These are phyloP conservation scores for Cyclanthera cordifolia DNA, from an alignment of 306 rosid species.

Conservation along the genomic window DNA sequence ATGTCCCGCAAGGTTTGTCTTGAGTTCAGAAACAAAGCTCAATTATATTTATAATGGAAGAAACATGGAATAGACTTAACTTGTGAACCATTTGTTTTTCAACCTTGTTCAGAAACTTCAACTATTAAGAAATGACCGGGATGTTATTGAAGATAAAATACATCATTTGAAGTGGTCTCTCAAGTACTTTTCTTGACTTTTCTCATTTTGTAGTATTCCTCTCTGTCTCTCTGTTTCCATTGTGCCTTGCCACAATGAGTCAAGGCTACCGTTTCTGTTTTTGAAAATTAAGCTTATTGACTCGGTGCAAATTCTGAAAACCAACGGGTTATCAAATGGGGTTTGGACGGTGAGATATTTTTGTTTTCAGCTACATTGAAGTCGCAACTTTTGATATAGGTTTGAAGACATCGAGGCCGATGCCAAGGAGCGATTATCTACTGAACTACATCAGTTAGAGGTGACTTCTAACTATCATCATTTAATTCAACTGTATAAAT, in stretches of 20 bases:
- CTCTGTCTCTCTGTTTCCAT: background rate
- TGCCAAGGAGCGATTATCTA: slow-evolving; percentile 32
- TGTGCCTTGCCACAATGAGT: no score
- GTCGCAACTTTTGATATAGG: slow-evolving; percentile 25
- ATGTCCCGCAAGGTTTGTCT: background rate
- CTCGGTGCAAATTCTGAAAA: no score
- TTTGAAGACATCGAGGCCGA: slow-evolving; percentile 40
- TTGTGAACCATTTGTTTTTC: background rate
- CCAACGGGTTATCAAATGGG: no score
- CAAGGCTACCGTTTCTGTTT: no score
- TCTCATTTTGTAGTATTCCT: background rate
- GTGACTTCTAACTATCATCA: slow-evolving; percentile 29
- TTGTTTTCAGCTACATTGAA: slow-evolving; percentile 5
- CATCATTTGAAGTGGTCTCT: slow-evolving; percentile 76
- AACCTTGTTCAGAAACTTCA: slow-evolving; percentile 52
- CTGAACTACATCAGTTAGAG: slow-evolving; percentile 46
- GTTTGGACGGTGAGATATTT: background rate
- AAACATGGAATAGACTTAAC: background rate
- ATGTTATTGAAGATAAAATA: slow-evolving; percentile 69
- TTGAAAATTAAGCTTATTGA: no score
- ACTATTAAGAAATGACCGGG: slow-evolving; percentile 63
- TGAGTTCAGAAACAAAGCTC: no score
- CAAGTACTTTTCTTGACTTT: slow-evolving; percentile 30
- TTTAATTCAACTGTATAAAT: no score
- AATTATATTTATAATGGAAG: background rate